Evolutionary conservation across 306 rosid species (phyloP), one percentile per base, ranked within the genome.

Genomic region (Pyrus communis): DNA sequence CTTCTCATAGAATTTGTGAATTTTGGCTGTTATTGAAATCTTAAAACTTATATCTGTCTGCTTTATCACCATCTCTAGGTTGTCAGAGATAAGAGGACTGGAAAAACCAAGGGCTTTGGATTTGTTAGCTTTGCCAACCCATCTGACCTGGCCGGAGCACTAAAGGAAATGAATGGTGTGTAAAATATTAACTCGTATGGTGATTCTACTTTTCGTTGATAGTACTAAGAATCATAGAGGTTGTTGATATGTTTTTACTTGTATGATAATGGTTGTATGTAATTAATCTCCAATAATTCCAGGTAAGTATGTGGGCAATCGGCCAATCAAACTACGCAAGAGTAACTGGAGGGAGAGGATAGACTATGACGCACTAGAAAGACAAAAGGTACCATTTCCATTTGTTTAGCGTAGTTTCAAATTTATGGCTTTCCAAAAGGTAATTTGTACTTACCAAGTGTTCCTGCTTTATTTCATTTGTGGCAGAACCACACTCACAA

Each of bases 301-400:
- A 96, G 99, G 99, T 46, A 96, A 92, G 71, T 96, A 96, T 57
- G 98, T 96, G 28, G 99, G 99, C 75, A 96, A 96, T 78, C 84
- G 98, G 35, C 99, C 99, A 15, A 96, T 96, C 74, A 96, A 96
- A 84, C 86, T 92, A 18, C 95, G 96, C 27, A 96, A 92, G 85
- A 96, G 99, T 75, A 96, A 96, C 82, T 96, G 98, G 99, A 90
- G 79, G 82, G 99, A 96, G 87, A 89, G 99, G 85, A 96, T 85
- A 60, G 98, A 96, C 67, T 70, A 33, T 17, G 98, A 83, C 23
- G 93, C 99, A 9, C 76, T 88, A 69, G 96, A 84, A 68, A 86
- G 88, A 82, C 97, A 89, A 28, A 96, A 92, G 97, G 98, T 92
- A 75, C 51, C 14, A 14, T 70, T 74, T 77, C 19, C 33, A 49